Evolutionary conservation across 768 basidiomycete genomes (phyloP).

Genomic region (Tylopilus rubrobrunneus): DNA sequence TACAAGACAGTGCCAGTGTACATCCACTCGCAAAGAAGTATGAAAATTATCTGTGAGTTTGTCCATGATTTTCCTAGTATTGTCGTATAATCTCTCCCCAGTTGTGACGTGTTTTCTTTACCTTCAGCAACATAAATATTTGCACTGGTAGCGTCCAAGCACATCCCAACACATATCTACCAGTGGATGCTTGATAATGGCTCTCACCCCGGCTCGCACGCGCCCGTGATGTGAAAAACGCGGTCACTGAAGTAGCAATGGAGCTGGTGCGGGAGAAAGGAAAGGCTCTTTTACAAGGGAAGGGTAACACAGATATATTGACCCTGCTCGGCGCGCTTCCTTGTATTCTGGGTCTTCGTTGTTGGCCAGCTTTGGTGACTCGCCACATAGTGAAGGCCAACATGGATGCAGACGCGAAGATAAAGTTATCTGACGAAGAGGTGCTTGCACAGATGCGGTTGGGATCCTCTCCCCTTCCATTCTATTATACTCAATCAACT

Average conservation of each 20-base stretch:
- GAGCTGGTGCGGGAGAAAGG: constrained; percentile 8
- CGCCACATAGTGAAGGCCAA: constrained; percentile 12
- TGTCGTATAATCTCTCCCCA: neutral
- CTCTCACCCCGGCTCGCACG: neutral
- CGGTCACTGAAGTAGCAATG: neutral
- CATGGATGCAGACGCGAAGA: too few relatives aligned
- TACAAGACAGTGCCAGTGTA: neutral
- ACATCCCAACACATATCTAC: constrained; percentile 3
- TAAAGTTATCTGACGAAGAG: too few relatives aligned
- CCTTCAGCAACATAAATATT: constrained; percentile 9
- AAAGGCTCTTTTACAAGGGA: constrained; percentile 5
- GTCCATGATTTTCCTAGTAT: too few relatives aligned
- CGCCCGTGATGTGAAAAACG: neutral
- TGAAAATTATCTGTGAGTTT: constrained; percentile 8
- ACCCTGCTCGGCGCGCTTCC: constrained; percentile 37
- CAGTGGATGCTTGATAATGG: neutral
- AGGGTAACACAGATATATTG: constrained; percentile 8
- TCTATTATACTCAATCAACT: too few relatives aligned
- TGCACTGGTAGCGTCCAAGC: constrained; percentile 2
- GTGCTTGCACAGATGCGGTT: too few relatives aligned
- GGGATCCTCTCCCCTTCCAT: too few relatives aligned
- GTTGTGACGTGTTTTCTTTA: constrained; percentile 8
- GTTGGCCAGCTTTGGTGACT: neutral
- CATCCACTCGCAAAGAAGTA: constrained; percentile 8
- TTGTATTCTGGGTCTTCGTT: neutral